phyloP scores from a whole-genome alignment of 208 protist genomes.

The Angomonas deanei region DNA sequence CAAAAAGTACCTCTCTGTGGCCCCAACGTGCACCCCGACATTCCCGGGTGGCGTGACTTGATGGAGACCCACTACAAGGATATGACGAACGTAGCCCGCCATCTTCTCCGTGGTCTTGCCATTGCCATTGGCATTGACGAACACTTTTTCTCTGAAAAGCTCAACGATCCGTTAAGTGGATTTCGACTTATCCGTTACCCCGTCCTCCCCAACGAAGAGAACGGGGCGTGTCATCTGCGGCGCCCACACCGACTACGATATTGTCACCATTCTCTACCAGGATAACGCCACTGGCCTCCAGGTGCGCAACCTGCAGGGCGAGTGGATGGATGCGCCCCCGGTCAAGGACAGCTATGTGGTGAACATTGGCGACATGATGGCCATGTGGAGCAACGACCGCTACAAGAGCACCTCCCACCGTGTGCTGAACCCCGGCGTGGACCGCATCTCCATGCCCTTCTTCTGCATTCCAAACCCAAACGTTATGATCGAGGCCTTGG shows the following conservation, averaged over 20 bases:
- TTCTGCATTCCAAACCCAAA: conserved; percentile 78
- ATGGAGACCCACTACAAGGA: conserved; percentile 56
- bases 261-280: conserved; percentile 77
- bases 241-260: conserved; percentile 76
- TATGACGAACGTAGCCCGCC: conserved; percentile 37
- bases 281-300: conserved; percentile 45
- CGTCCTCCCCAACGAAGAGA: conserved; percentile 32
- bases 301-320: conserved; percentile 39
- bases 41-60: conserved; percentile 41
- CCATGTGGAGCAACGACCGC: conserved; percentile 70
- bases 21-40: conserved; percentile 43
- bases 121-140: conserved; percentile 43
- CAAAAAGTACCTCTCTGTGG: conserved; percentile 56
- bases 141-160: conserved; percentile 46
- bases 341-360: conserved; percentile 66
- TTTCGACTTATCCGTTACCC: conserved; percentile 80
- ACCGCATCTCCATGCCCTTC: conserved; percentile 79
- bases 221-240: conserved; percentile 43
- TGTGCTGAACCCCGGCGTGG: conserved; percentile 57
- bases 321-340: conserved; percentile 63
- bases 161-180: conserved; percentile 55
- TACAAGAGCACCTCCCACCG: conserved; percentile 74
- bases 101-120: conserved; percentile 47
- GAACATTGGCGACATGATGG: conserved; percentile 88
- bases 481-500: conserved; percentile 53